Percentiles rank a stretch among this genome's conserved stretches.
These are phyloP conservation scores for Aureobasidium zeae DNA, from an alignment of 2,329 filamentous ascomycete genomes.

Conservation along the genomic window DNA sequence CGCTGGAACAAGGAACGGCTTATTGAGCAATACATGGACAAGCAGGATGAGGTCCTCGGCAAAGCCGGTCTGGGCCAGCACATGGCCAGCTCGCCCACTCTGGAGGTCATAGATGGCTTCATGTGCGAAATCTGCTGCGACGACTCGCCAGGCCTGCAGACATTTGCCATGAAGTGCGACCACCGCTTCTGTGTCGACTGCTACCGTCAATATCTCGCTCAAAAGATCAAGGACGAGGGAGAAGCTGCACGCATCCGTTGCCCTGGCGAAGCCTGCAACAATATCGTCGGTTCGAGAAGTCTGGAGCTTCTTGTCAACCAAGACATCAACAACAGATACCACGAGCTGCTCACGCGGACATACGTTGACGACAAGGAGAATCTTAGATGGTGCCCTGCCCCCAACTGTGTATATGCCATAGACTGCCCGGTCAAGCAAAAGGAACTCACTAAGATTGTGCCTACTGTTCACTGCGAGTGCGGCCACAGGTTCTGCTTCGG, in stretches of 20 bases:
- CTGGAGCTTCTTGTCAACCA: constrained; percentile 62
- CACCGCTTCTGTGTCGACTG: constrained; percentile 91
- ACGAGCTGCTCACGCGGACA: constrained; percentile 77
- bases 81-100: constrained; percentile 52
- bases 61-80: constrained; percentile 69
- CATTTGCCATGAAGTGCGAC: constrained; percentile 89
- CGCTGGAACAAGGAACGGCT: constrained; percentile 95
- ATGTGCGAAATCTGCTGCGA: constrained; percentile 94
- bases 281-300: constrained; percentile 84
- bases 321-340: constrained; percentile 59
- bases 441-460: constrained; percentile 74
- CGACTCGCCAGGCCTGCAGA: constrained; percentile 64
- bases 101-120: constrained; percentile 67
- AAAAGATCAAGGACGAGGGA: constrained; percentile 92
- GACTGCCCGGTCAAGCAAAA: constrained; percentile 83
- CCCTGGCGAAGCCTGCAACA: constrained; percentile 75
- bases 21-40: constrained; percentile 95
- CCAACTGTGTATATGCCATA: constrained; percentile 90
- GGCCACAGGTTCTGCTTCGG: constrained; percentile 91
- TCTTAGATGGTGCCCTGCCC: constrained; percentile 94
- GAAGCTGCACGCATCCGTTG: constrained; percentile 93
- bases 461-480: constrained; percentile 79
- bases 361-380: constrained; percentile 96
- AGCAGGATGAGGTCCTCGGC: constrained; percentile 67
- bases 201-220: constrained; percentile 80